A percentile compares a stretch with the other conserved stretches of the same genome.
Conservation (phyloP, 768 basidiomycete species). For the Amanita muscaria region DNA sequence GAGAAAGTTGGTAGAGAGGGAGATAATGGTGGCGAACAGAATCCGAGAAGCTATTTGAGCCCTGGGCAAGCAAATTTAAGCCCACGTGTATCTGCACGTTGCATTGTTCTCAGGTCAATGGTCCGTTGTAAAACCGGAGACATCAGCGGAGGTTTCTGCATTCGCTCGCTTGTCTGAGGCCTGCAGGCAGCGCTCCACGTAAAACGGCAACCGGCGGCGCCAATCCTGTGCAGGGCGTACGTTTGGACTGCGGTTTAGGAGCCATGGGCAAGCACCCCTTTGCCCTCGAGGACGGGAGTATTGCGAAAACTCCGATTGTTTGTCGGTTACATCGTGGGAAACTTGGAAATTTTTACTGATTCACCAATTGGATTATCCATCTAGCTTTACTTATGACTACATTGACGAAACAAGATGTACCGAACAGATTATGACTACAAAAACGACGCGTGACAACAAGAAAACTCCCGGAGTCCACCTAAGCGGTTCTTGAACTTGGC, state of each 20-base stretch:
- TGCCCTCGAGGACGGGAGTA: not conserved
- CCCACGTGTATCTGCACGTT: constrained; percentile 24
- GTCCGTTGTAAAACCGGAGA: not conserved
- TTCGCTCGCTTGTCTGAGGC: constrained; percentile 6
- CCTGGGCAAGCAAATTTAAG: constrained; percentile 16
- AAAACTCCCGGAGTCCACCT: not conserved
- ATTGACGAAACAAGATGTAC: too few relatives aligned
- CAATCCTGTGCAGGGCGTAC: not conserved
- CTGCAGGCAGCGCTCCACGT: constrained; percentile 11
- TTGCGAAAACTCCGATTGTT: not conserved
- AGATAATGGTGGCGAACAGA: constrained; percentile 23
- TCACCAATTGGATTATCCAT: too few relatives aligned
- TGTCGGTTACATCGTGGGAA: too few relatives aligned
- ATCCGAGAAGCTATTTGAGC: constrained; percentile 22
- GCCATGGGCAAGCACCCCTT: not conserved
- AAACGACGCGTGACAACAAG: not conserved
- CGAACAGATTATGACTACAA: not conserved
- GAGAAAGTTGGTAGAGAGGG: constrained; percentile 25
- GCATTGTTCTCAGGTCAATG: constrained; percentile 4
- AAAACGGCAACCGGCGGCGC: not conserved
- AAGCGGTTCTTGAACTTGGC: not conserved
- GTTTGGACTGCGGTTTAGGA: not conserved
- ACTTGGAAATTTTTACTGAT: too few relatives aligned
- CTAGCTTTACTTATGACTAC: too few relatives aligned
- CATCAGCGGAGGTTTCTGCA: constrained; percentile 16